Conservation (phyloP, 306 rosid species). For the Clitoria ternatea region DNA sequence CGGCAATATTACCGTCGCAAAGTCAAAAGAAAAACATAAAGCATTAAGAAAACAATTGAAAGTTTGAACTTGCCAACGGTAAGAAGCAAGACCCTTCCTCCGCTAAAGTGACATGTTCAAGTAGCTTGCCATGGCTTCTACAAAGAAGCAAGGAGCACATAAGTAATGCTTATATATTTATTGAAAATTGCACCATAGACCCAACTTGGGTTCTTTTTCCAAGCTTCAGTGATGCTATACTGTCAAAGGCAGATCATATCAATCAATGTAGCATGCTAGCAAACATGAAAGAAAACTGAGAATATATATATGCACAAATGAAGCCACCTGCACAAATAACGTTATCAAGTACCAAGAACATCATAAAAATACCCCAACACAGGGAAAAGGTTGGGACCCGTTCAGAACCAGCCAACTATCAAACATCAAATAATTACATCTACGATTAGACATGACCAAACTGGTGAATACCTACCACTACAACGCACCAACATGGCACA, state of each 20-base stretch:
- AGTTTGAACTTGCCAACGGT: too few relatives aligned
- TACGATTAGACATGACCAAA: slow-evolving; percentile 24
- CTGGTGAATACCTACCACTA: slow-evolving; percentile 23
- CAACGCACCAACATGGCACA: slow-evolving; percentile 17
- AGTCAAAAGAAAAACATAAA: too few relatives aligned
- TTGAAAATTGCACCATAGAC: too few relatives aligned
- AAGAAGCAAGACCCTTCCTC: too few relatives aligned
- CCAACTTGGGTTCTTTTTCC: background rate
- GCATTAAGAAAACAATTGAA: too few relatives aligned
- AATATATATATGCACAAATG: background rate
- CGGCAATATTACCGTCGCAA: too few relatives aligned
- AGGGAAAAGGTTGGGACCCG: background rate
- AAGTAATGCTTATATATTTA: too few relatives aligned
- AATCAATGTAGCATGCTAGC: slow-evolving; percentile 1
- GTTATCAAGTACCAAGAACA: slow-evolving; percentile 7
- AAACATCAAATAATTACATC: slow-evolving; percentile 20
- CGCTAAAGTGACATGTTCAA: too few relatives aligned
- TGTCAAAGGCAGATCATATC: background rate
- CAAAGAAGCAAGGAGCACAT: too few relatives aligned
- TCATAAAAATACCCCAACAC: background rate
- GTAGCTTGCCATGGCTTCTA: too few relatives aligned
- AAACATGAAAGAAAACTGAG: background rate
- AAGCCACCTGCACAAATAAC: slow-evolving; percentile 19
- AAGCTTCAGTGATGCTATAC: background rate
- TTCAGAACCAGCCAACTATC: slow-evolving; percentile 33